Percentiles rank a stretch among this genome's conserved stretches.
These are phyloP conservation scores for Trichosporon coremiiforme DNA, from an alignment of 1,284 basidiomycete species.

Conservation along the genomic window DNA sequence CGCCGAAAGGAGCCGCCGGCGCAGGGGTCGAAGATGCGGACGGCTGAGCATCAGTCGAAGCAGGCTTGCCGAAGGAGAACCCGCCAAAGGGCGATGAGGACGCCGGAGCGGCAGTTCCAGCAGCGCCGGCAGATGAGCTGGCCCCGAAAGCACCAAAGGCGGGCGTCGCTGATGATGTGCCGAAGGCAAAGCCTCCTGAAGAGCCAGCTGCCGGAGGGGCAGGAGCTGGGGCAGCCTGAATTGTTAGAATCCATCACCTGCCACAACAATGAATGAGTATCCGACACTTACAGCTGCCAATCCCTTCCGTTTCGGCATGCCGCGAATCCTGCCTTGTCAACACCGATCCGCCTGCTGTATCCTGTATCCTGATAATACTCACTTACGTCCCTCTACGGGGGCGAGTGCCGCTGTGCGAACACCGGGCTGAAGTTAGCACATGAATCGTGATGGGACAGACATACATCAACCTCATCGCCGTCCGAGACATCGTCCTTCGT, in stretches of 20 bases:
- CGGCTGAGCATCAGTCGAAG: constrained; percentile 19
- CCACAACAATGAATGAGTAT: background rate
- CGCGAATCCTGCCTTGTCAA: constrained; percentile 51
- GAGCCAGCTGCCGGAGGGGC: constrained; percentile 11
- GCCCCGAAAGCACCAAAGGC: constrained; percentile 5
- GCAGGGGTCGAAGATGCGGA: constrained; percentile 24
- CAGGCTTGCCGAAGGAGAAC: constrained; percentile 33
- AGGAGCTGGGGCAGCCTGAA: constrained; percentile 17
- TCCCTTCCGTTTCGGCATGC: constrained; percentile 54
- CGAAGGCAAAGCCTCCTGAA: constrained; percentile 33
- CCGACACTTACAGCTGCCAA: constrained; percentile 26
- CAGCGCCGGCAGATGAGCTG: constrained; percentile 19
- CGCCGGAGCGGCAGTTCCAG: constrained; percentile 19
- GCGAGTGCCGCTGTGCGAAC: constrained; percentile 40
- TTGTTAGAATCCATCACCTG: background rate
- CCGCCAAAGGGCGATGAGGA: constrained; percentile 34
- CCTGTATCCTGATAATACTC: constrained; percentile 21
- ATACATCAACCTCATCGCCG: constrained; percentile 54
- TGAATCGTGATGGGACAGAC: constrained; percentile 37
- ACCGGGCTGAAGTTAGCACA: constrained; percentile 42
- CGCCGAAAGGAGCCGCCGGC: constrained; percentile 32
- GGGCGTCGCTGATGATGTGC: constrained; percentile 22
- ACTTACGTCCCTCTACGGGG: constrained; percentile 49
- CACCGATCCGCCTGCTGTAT: background rate
- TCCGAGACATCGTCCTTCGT: constrained; percentile 62